These are phyloP conservation scores for Solanum chmielewskii DNA, from an alignment of 257 asterid species.

Conservation along the genomic window DNA sequence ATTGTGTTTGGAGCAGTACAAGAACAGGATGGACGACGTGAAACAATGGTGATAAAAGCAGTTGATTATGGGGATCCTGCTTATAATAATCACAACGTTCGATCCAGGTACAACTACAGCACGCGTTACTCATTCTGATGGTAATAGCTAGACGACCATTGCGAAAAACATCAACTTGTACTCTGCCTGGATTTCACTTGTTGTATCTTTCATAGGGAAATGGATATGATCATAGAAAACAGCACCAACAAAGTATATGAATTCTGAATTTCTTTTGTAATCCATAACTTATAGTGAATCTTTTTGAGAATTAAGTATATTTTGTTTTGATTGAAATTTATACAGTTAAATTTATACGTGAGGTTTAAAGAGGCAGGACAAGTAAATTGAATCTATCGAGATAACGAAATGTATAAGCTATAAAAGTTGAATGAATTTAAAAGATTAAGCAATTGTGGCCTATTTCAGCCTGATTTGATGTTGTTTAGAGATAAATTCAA, in stretches of 20 bases:
- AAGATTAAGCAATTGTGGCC: too few species aligned
- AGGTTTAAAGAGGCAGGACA: too few species aligned
- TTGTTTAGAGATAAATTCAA: neutral
- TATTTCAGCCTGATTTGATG: too few species aligned
- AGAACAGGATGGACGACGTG: slow-evolving; percentile 68
- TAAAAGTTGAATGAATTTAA: too few species aligned
- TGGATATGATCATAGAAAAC: neutral
- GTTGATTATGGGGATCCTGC: slow-evolving; percentile 62
- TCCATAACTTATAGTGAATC: neutral
- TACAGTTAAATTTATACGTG: too few species aligned
- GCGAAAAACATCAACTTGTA: neutral
- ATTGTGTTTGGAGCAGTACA: slow-evolving; percentile 93
- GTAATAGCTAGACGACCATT: neutral
- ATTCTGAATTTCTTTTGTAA: neutral
- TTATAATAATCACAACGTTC: slow-evolving; percentile 27
- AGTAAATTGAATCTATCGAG: too few species aligned
- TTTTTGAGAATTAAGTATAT: neutral
- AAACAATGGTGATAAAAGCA: slow-evolving; percentile 76
- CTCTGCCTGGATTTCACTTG: neutral
- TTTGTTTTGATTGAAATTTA: neutral
- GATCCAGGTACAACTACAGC: slow-evolving; percentile 62
- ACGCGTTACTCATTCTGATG: slow-evolving; percentile 52
- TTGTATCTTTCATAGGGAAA: neutral
- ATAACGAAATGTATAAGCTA: too few species aligned
- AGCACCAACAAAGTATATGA: neutral